Evolutionary conservation across 2,329 filamentous ascomycete species (phyloP), one percentile per base, ranked within the genome.

Genomic region (Beauveria sp.): DNA sequence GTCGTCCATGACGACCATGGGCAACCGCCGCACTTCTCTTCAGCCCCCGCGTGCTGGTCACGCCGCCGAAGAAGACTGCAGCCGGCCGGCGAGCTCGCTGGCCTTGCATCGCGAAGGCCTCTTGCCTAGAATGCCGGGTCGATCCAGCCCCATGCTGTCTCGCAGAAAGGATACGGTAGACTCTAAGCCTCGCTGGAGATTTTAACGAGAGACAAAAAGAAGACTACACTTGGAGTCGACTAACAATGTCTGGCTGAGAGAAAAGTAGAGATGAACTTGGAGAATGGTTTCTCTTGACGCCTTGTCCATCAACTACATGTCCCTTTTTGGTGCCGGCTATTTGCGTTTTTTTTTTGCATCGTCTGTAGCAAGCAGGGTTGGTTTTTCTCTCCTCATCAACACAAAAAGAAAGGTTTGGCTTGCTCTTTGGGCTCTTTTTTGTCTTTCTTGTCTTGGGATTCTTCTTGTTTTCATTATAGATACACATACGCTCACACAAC

Each of bases 61-160:
- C 70, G 60, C 62, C 65, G 10, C 68, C 16, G 69, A 68, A 34
- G 70, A 72, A 63, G 60, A 68, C 66, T 66, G 64, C 66, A 67
- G 72, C 69, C 78, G 85, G 34, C 79, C 85, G 12, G 80, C 79
- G 49, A 87, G 82, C 69, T 86, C 85, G 3, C 67, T 87, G 50
- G 80, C 82, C 7, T 72, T 74, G 2, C 67, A 42, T 20, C 79
- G 84, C 34, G 76, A 72, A 5, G 86, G 83, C 66, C 67, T 86
- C 62, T 72, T 87, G 24, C 83, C 84, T 20, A 75, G 80, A 60
- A 60, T 59, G 52, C 62, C 62, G 3, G 50, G 58, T 8, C 62
- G 50, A 18, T 30, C 56, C 45, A 59, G 62, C 38, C 57, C 56
- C 2, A 56, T 57, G 49, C 71, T 69, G 14, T 78, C 80, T 72